Percentiles rank a stretch among this genome's conserved stretches.
phyloP scores from a whole-genome alignment of 306 rosid genomes.

The Alnus glutinosa region DNA sequence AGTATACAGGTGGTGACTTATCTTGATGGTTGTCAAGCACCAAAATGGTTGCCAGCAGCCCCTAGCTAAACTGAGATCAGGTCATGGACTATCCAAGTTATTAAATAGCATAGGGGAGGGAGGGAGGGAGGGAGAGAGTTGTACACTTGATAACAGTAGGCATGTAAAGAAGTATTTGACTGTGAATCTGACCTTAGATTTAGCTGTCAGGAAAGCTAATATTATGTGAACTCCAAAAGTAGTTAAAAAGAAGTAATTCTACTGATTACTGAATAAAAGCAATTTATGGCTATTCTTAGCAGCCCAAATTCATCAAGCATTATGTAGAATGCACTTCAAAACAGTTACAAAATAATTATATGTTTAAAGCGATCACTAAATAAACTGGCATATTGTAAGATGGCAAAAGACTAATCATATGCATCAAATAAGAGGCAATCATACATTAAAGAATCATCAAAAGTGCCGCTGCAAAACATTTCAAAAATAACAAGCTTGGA shows the following conservation, averaged over 20 bases:
- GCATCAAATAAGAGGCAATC: constrained; percentile 9
- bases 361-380: not conserved
- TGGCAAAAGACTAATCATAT: constrained; percentile 14
- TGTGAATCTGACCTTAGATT: not conserved
- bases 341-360: not conserved
- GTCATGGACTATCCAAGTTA: not conserved
- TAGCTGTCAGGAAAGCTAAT: not conserved
- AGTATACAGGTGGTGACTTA: not conserved
- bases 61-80: not conserved
- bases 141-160: not conserved
- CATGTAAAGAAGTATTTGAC: not conserved
- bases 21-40: not conserved
- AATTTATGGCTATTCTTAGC: not conserved
- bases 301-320: not conserved
- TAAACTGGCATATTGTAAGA: not conserved
- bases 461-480: not conserved
- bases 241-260: not conserved
- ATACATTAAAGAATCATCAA: constrained; percentile 14
- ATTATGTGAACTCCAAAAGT: not conserved
- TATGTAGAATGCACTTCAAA: not conserved
- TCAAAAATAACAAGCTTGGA: constrained; percentile 6
- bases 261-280: not conserved
- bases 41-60: not conserved
- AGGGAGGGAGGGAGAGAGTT: not conserved
- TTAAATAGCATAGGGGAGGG: not conserved